Base-by-base conservation (phyloP, 345 rosid species). In the Odontarrhena argentea region DNA sequence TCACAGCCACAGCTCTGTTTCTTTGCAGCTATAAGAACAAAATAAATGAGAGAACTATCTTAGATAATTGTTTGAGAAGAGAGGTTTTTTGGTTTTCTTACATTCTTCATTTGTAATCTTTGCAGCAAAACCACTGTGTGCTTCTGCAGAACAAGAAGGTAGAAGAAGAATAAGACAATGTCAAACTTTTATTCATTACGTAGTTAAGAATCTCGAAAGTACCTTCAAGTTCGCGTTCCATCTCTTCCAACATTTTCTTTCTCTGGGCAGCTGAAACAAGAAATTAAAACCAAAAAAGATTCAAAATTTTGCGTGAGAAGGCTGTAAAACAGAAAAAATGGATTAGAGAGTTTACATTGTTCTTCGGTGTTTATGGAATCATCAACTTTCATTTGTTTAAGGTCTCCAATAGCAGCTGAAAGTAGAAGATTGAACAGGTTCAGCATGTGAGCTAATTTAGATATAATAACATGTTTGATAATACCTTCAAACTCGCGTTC, bases 201-300 rank as follows among this genome's bases (percentile, higher is more conserved):
- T 48, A 38, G 24, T 18, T 48, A 22, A 22, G 1, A 40, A 46
- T 63, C 36, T 63, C 55, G 6, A 63, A 48, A 48, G 53, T 71
- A 71, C 70, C 70, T 63, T 71, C 59, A 2, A 63, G 48, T 55
- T 71, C 75, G 1, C 65, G 75, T n/a, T 71, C 75, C 0, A 71
- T 63, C 3, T 71, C 75, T 55, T 71, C 75, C 59, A 71, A 55
- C 53, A 63, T 18, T 47, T 3, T 22, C 51, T 47, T 38, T 38
- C 70, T 63, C 69, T 55, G 55, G 9, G 52, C 38, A 48, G 70
- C 75, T 71, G 38, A 40, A 71, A 40, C 44, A 63, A 62, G 24
- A 15, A 53, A 13, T 3, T 4, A 32, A 7, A 41, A 5, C 2
- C 8, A 46, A 67, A 58, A 0, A 2, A n/a, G 0, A 43, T 28